Conservation (phyloP, 805 yeast genomes). For the Candida palmyrensis region DNA sequence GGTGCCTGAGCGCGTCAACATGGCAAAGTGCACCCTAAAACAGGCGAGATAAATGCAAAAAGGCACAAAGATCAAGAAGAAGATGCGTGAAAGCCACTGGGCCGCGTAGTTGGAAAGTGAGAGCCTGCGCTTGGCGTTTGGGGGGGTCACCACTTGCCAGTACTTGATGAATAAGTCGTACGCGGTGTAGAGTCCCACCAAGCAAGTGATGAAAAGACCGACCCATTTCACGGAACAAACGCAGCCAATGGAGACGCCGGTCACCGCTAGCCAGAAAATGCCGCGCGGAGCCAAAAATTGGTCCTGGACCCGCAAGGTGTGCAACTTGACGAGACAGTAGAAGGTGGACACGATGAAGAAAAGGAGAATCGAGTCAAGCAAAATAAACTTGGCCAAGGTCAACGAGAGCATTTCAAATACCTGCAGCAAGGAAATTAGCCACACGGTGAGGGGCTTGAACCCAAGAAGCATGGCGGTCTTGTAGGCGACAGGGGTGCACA, state of each 20-base stretch:
- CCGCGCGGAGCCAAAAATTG: constrained; percentile 37
- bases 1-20: constrained; percentile 78
- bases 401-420: constrained; percentile 77
- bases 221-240: constrained; percentile 87
- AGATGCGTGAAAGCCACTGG: constrained; percentile 73
- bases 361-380: constrained; percentile 86
- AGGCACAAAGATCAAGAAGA: constrained; percentile 69
- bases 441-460: constrained; percentile 62
- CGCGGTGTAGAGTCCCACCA: constrained; percentile 56
- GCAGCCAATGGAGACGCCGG: constrained; percentile 73
- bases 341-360: constrained; percentile 66
- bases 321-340: constrained; percentile 40
- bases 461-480: constrained; percentile 75
- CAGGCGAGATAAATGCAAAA: constrained; percentile 58
- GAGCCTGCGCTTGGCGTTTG: constrained; percentile 11
- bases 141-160: constrained; percentile 26
- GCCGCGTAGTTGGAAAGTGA: constrained; percentile 26
- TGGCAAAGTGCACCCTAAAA: constrained; percentile 76
- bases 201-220: constrained; percentile 61
- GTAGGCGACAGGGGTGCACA: constrained; percentile 84
- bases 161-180: constrained; percentile 47
- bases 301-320: constrained; percentile 35
- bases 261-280: constrained; percentile 49
- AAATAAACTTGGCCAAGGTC: constrained; percentile 81
- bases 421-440: constrained; percentile 79